Evolutionary conservation across 2,329 filamentous ascomycete genomes (phyloP).

Genomic region (Dothidotthia symphoricarpi): DNA sequence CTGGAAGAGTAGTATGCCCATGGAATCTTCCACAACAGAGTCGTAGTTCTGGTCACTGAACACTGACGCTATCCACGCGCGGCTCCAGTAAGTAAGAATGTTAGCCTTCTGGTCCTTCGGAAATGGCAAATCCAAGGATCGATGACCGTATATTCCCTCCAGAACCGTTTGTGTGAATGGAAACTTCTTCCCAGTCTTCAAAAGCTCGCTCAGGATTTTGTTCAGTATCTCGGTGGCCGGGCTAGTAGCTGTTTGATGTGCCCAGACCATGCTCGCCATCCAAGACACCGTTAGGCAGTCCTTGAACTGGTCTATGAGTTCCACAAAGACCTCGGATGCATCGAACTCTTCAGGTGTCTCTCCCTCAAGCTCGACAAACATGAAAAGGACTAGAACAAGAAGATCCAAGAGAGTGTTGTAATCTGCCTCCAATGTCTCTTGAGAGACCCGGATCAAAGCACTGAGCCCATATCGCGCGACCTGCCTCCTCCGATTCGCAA

Average conservation of each 20-base stretch:
- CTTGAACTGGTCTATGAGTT: slow-evolving; percentile 53
- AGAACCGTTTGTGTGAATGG: slow-evolving; percentile 39
- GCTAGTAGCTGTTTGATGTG: slow-evolving; percentile 30
- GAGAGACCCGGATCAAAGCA: slow-evolving; percentile 70
- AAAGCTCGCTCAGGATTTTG: slow-evolving; percentile 23
- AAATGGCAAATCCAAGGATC: slow-evolving; percentile 33
- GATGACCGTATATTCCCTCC: slow-evolving; percentile 35
- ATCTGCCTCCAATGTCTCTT: slow-evolving; percentile 73
- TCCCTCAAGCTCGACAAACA: slow-evolving; percentile 66
- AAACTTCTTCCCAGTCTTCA: slow-evolving; percentile 26
- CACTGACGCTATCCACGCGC: slow-evolving; percentile 45
- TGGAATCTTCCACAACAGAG: slow-evolving; percentile 42
- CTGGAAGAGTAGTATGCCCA: slow-evolving; percentile 47
- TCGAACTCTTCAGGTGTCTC: slow-evolving; percentile 68
- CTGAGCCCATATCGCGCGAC: slow-evolving; percentile 75
- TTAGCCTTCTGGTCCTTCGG: slow-evolving; percentile 27
- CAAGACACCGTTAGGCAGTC: slow-evolving; percentile 39
- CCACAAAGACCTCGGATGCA: slow-evolving; percentile 59
- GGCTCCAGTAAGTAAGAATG: slow-evolving; percentile 48
- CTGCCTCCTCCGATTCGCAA: slow-evolving; percentile 45
- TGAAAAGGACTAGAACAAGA: slow-evolving; percentile 77
- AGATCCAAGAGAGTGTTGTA: slow-evolving; percentile 77
- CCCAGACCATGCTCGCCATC: slow-evolving; percentile 37
- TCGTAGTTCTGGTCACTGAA: slow-evolving; percentile 40
- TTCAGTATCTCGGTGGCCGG: slow-evolving; percentile 27